Evolutionary conservation across 2,329 filamentous ascomycete genomes (phyloP), one percentile per base, ranked within the genome.

Genomic region (Alternaria sp.): DNA sequence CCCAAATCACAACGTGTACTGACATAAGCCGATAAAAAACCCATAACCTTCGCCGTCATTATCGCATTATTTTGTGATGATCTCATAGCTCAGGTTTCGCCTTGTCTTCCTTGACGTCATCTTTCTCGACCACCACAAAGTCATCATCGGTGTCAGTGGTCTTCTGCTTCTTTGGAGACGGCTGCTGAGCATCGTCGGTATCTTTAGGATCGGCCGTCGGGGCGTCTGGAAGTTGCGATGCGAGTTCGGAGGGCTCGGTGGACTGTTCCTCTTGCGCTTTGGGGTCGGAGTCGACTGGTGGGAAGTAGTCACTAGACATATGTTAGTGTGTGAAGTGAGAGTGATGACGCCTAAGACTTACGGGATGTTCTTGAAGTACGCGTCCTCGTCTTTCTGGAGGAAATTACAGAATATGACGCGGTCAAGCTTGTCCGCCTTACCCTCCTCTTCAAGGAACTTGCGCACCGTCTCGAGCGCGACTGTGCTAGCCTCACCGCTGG

Each of bases 331-430:
- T 5, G 17, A 6, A 15, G 25, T 43, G 8, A 1, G 51, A 26
- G 11, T 10, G 6, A 12, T 13, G 3, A 15, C 15, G 10, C 0
- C 0, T 5, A 55, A 49, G 1, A 44, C 91, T 84, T 81, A 97
- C 93, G 94, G 92, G 11, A 97, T 80, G 36, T 84, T 81, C 23
- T 86, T 71, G 55, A 89, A 84, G 77, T 98, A 98, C 0, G 91
- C 90, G 43, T 82, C 80, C 62, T 91, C 88, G 72, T 98, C 94
- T 80, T 94, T 94, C 57, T 83, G 79, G 76, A 91, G 84, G 78
- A 97, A 97, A 15, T 90, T 92, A 74, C 94, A 94, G 81, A 98
- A 97, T 17, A 97, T 85, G 12, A 98, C 87, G 70, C 88, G 87
- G 47, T 93, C 87, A 28, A 97, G 78, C 70, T 84, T 86, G 21